phyloP scores from a whole-genome alignment of 176 grass and related monocot genomes.

The Zea luxurians region DNA sequence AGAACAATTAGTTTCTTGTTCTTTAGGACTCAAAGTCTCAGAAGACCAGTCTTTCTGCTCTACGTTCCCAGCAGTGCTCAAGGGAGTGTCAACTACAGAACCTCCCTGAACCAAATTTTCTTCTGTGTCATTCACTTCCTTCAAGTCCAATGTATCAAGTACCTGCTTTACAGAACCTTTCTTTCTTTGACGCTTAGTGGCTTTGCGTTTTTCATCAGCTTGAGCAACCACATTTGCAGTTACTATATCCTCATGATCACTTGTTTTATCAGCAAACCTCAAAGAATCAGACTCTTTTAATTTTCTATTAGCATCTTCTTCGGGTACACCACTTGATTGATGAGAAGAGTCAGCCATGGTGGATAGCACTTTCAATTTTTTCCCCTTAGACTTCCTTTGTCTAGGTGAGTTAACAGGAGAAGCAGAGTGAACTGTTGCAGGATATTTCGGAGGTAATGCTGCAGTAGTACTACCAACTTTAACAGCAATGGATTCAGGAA shows the following conservation, averaged over 20 bases:
- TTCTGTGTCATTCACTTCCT: conserved; percentile 10
- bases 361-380: conserved; percentile 23
- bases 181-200: conserved; percentile 37
- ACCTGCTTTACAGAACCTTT: conserved; percentile 42
- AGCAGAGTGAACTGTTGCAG: conserved; percentile 34
- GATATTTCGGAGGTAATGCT: conserved; percentile 35
- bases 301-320: conserved; percentile 34
- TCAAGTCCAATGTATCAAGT: conserved; percentile 29
- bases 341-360: conserved; percentile 27
- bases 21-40: neutral
- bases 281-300: conserved; percentile 30
- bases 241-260: conserved; percentile 31
- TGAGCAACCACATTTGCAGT: conserved; percentile 27
- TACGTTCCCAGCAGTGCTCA: conserved; percentile 32
- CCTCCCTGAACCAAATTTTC: conserved; percentile 34
- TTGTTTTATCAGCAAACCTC: conserved; percentile 32
- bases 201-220: conserved; percentile 41
- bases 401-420: conserved; percentile 28
- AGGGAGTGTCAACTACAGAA: conserved; percentile 21
- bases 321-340: conserved; percentile 31
- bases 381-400: conserved; percentile 38
- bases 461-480: conserved; percentile 26
- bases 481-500: conserved; percentile 5
- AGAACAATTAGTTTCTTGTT: conserved; percentile 31
- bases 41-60: conserved; percentile 37